Evolutionary conservation across 2,329 filamentous ascomycete species (phyloP).

Genomic region (Claviceps spartinae): DNA sequence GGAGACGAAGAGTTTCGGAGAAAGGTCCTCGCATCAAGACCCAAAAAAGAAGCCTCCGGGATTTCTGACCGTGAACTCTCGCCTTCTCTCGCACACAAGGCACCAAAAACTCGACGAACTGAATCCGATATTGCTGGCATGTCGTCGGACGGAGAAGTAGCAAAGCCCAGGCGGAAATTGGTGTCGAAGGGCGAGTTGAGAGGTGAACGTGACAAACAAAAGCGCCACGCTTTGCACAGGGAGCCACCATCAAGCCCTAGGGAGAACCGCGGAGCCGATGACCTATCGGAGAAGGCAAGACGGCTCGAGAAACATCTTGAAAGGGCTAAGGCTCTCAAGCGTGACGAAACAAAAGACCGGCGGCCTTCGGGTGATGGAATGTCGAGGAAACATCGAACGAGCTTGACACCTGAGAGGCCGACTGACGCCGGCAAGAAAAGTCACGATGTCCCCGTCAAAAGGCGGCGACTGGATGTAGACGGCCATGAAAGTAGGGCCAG

Average conservation of each 20-base stretch:
- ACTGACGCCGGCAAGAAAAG: slow-evolving; percentile 40
- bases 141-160: slow-evolving; percentile 43
- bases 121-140: slow-evolving; percentile 39
- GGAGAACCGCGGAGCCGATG: slow-evolving; percentile 36
- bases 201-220: slow-evolving; percentile 43
- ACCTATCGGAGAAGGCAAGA: slow-evolving; percentile 33
- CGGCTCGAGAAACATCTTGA: slow-evolving; percentile 43
- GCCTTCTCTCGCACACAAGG: slow-evolving; percentile 32
- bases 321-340: slow-evolving; percentile 45
- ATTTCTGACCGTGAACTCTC: slow-evolving; percentile 41
- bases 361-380: slow-evolving; percentile 33
- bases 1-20: slow-evolving; percentile 36
- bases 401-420: slow-evolving; percentile 42
- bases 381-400: slow-evolving; percentile 45
- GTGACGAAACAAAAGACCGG: slow-evolving; percentile 46
- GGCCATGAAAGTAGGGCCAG: slow-evolving; percentile 34
- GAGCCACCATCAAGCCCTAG: slow-evolving; percentile 39
- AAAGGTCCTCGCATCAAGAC: slow-evolving; percentile 34
- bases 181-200: slow-evolving; percentile 50
- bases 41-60: slow-evolving; percentile 40
- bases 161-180: slow-evolving; percentile 48
- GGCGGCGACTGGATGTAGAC: slow-evolving; percentile 43
- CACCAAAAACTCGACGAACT: slow-evolving; percentile 35
- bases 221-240: slow-evolving; percentile 31
- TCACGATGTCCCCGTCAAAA: slow-evolving; percentile 37